Evolutionary conservation across 352 stramenopile genomes (phyloP), one percentile per base, ranked within the genome.

Genomic region (Pythium phragmitis): DNA sequence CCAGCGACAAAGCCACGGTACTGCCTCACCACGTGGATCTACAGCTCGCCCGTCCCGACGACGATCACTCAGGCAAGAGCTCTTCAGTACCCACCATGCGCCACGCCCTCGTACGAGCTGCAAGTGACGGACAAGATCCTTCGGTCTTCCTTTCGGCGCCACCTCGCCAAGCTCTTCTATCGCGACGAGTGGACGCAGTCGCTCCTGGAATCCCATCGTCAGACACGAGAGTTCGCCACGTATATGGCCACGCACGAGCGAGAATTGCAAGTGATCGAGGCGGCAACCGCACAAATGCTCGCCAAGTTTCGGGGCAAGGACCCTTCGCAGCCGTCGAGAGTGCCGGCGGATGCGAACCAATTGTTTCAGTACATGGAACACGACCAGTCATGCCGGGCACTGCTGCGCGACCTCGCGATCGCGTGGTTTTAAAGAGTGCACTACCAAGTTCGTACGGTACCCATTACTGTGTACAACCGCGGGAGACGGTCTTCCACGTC

Each of bases 11-110:
- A 73, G 26, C 74, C 77, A 3, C 74, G 85, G 45, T 83, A 77
- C 45, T 86, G 79, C 53, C 75, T 93, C 21, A 89, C 82, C 14
- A 91, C 79, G 23, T 93, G 85, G 85, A 73, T 88, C 23, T 91
- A 93, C 62, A 68, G 76, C 46, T 63, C 39, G 9, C 68, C 17
- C 51, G 51, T 46, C 33, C 42, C 9, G 39, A 21, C 43, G 8
- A 48, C 57, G 23, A 30, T 30, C 26, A 13, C 17, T 4, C 14
- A 30, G 39, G 39, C 23, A 2, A 46, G 68, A 33, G 53, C 63
- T 2, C 11, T 7, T 3, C 67, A 61, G 42, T 63, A 70, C 37
- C 17, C 36, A 23, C 7, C 39, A 1, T n/a, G 16, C 16, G 21
- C 2, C 4, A 7, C 42, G 42, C 42, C 42, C 8, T 33, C 26